Percentiles rank a stretch among this genome's conserved stretches.
These are phyloP conservation scores for Luvunga scandens DNA, from an alignment of 345 rosid species.

Conservation along the genomic window DNA sequence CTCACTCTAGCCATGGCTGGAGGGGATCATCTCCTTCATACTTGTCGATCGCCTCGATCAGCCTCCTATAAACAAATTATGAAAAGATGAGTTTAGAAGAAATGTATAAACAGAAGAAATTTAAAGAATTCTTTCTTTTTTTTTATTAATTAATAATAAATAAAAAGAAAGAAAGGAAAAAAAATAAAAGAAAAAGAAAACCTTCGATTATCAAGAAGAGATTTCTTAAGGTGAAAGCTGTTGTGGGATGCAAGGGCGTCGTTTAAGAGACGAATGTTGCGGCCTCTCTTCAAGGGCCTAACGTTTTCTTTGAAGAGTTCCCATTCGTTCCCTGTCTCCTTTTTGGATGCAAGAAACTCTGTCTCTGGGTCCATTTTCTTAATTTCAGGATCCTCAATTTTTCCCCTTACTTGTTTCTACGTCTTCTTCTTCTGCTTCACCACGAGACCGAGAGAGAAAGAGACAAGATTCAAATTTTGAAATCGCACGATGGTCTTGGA, in stretches of 20 bases:
- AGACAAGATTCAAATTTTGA: constrained; percentile 26
- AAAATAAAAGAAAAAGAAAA: constrained; percentile 2
- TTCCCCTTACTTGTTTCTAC: constrained; percentile 27
- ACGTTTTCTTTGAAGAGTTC: constrained; percentile 91
- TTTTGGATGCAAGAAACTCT: constrained; percentile 63
- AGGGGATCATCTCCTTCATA: constrained; percentile 87
- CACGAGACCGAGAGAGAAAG: not conserved
- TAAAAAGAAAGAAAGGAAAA: not conserved
- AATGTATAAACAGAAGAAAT: not conserved
- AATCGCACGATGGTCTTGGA: not conserved
- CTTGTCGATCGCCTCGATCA: constrained; percentile 70
- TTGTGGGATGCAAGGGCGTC: constrained; percentile 68
- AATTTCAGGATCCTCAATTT: constrained; percentile 10
- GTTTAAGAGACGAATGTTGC: constrained; percentile 65
- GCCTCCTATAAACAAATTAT: constrained; percentile 36
- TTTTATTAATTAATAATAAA: not conserved
- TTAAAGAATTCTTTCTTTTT: no score
- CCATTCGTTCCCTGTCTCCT: constrained; percentile 81
- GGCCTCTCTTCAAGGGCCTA: constrained; percentile 83
- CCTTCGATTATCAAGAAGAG: constrained; percentile 70
- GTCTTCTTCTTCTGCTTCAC: not conserved
- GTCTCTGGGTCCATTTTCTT: constrained; percentile 67
- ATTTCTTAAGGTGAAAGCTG: constrained; percentile 43
- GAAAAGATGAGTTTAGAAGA: not conserved
- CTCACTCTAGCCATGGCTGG: constrained; percentile 81